Base-by-base conservation (phyloP, 345 rosid genomes). In the Sisymbrium altissimum region DNA sequence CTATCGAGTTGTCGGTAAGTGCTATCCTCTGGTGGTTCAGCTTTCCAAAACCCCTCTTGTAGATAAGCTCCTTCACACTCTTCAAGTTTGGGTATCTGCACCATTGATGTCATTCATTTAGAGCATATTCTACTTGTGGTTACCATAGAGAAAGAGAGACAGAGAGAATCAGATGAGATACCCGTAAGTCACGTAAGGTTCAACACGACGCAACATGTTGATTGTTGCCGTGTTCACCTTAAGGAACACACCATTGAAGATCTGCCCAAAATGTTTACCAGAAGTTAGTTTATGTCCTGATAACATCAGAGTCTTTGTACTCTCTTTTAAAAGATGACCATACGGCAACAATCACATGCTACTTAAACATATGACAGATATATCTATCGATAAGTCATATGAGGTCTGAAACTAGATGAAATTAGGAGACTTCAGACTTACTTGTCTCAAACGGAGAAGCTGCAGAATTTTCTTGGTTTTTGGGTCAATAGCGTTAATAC, bases 401-500 rank as follows among this genome's bases (percentile, higher is more conserved):
- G 15, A 33, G 19, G 19, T 35, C 44, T 7, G 30, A 50, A 29
- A 45, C 7, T 4, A 32, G 46, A 61, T 7, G 61, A 25, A 27
- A 27, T 4, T 3, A 39, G 0, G 14, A 52, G 23, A 39, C 17
- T 50, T 3, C 0, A 39, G 10, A 23, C 40, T 2, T 64, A 92
- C 98, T 88, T 90, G 97, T 85, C 97, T 85, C 62, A 93, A 73
- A 72, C 97, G 91, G 66, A 93, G 23, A 2, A 90, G 95, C 83
- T 90, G 96, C 80, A 93, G 57, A 21, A 88, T 41, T 5, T 73
- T 74, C 79, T 70, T 74, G 70, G 72, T 75, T 25, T 48, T 78
- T 0, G 98, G 98, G 79, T 92, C 84, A 83, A 92, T 88, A 4
- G 95, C 96, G 70, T 92, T 90, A 84, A 90, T 92, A 71, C 98